Percentiles rank a stretch among this genome's conserved stretches.
Evolutionary conservation across 345 rosid genomes (phyloP).

Genomic region (Citrus unshiu): DNA sequence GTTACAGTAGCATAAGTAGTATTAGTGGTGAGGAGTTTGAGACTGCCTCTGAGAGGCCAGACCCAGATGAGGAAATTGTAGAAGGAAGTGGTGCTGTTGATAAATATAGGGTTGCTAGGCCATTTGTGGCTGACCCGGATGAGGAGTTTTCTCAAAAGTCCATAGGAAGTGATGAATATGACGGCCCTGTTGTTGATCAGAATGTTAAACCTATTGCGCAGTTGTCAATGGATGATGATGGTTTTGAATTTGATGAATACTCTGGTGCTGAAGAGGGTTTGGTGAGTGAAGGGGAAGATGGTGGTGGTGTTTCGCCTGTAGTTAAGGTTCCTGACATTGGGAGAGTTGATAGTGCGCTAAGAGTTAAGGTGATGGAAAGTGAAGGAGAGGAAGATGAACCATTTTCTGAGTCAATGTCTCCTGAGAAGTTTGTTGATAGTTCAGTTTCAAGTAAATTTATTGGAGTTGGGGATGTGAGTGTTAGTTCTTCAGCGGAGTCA

Average conservation of each 20-base stretch:
- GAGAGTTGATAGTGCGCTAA: slow-evolving; percentile 22
- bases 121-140: slow-evolving; percentile 29
- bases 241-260: slow-evolving; percentile 20
- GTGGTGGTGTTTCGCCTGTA: slow-evolving; percentile 15
- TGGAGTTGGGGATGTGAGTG: slow-evolving; percentile 3
- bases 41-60: slow-evolving; percentile 37
- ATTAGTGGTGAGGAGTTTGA: slow-evolving; percentile 45
- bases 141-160: slow-evolving; percentile 28
- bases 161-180: slow-evolving; percentile 19
- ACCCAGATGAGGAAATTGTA: slow-evolving; percentile 33
- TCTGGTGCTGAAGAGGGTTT: slow-evolving; percentile 32
- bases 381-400: slow-evolving; percentile 19
- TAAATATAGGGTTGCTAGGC: slow-evolving; percentile 24
- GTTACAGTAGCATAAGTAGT: slow-evolving; percentile 22
- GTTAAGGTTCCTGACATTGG: slow-evolving; percentile 27
- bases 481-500: slow-evolving; percentile 13
- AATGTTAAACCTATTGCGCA: slow-evolving; percentile 51
- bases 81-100: slow-evolving; percentile 16
- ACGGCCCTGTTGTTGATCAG: slow-evolving; percentile 22
- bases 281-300: slow-evolving; percentile 30
- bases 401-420: not conserved
- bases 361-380: slow-evolving; percentile 15
- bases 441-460: not conserved
- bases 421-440: not conserved
- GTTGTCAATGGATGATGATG: slow-evolving; percentile 68